phyloP scores from a whole-genome alignment of 768 basidiomycete genomes.

The Tylopilus rubrobrunneus region DNA sequence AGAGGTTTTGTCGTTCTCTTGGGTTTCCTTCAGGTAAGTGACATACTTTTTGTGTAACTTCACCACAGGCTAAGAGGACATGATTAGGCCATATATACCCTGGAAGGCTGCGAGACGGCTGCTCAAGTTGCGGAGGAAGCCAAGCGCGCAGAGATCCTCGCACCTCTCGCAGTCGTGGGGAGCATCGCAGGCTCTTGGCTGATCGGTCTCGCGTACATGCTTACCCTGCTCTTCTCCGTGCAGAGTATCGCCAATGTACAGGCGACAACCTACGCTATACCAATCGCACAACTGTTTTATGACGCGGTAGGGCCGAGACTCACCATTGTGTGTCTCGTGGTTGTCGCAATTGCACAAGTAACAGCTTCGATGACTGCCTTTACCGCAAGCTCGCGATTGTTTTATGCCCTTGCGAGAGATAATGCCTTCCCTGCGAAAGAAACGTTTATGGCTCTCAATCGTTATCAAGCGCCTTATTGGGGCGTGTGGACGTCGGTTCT shows the following conservation, averaged over 20 bases:
- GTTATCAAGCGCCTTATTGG: constrained; percentile 50
- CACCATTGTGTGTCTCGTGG: constrained; percentile 47
- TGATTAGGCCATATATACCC: constrained; percentile 50
- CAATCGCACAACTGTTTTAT: constrained; percentile 55
- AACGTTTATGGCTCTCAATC: constrained; percentile 47
- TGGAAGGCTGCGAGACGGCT: constrained; percentile 60
- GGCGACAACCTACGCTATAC: constrained; percentile 49
- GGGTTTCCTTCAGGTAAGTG: constrained; percentile 40
- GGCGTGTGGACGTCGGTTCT: constrained; percentile 55
- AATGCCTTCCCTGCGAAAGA: constrained; percentile 46
- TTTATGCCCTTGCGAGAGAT: constrained; percentile 56
- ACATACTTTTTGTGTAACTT: not conserved
- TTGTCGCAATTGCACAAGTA: constrained; percentile 48
- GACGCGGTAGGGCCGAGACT: constrained; percentile 48
- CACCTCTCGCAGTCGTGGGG: constrained; percentile 53
- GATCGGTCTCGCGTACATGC: constrained; percentile 54
- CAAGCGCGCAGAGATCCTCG: constrained; percentile 50
- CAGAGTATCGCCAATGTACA: constrained; percentile 50
- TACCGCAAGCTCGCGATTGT: constrained; percentile 53
- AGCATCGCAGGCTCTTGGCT: constrained; percentile 56
- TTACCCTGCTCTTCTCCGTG: constrained; percentile 54
- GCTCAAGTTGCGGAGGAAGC: constrained; percentile 64
- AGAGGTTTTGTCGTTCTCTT: constrained; percentile 55
- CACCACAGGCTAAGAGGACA: not conserved
- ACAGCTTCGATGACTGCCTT: constrained; percentile 57